Evolutionary conservation across 306 rosid genomes (phyloP), one percentile per base, ranked within the genome.

Genomic region (Mimosa pudica): DNA sequence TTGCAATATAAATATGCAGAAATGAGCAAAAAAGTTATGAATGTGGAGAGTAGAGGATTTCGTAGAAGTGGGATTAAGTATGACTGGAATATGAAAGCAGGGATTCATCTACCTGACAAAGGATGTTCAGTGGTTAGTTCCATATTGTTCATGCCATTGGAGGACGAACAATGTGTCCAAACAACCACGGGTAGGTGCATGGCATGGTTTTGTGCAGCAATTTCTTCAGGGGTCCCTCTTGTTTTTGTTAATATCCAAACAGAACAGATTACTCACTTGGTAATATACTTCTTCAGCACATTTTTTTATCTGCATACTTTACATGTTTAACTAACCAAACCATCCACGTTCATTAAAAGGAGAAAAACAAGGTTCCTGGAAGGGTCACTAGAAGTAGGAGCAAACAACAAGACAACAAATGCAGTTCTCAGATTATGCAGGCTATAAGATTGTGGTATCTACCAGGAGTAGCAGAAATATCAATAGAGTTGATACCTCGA

Each of bases 371-470:
- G 68, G 68, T 71, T 54, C 6, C 47, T 3, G 75, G 83, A 73
- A 86, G 66, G 71, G 88, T 86, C 71, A 67, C 57, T 62, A 30
- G 14, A 61, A n/a, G 67, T 52, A 18, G 73, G 46, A 8, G 73
- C 67, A 78, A 20, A 61, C 88, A 84, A 81, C 90, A 88, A 78
- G 79, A 57, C 62, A 70, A 80, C 30, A 46, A 72, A 20, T 41
- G 61, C 57, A 80, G 51, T 2, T 1, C 58, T 77, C 89, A 79
- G 49, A 71, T 75, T 46, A 75, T 77, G 46, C 92, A 85, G 41
- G 94, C 92, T 12, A 85, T 87, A 81, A 89, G 98, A 82, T 76
- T 93, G 42, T 91, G 97, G 97, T 91, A 85, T 83, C 88, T 93
- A 30, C 97, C 93, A 0, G 98, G 92, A 81, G 78, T 85, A 16